phyloP scores from a whole-genome alignment of 169 alveolate genomes.

The Theileria orientalis region DNA sequence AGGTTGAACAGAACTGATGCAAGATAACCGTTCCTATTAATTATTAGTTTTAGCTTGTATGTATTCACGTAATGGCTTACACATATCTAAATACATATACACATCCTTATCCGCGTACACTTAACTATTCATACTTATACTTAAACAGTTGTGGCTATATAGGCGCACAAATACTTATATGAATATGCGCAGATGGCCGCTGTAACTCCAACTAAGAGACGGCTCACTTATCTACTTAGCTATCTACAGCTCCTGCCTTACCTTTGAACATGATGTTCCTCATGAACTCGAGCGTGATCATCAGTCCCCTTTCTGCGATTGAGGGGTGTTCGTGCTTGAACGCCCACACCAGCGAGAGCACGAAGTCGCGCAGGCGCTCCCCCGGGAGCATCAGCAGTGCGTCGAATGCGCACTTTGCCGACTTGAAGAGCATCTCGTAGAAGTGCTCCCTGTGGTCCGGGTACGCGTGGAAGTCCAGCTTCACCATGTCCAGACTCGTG shows the following conservation, averaged over 20 bases:
- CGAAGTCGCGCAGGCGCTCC: conserved; percentile 77
- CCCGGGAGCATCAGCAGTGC: conserved; percentile 77
- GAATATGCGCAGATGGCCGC: no score
- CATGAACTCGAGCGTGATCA: conserved; percentile 75
- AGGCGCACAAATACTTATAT: no score
- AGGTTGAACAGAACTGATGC: conserved; percentile 78
- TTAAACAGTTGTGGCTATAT: no score
- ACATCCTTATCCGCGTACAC: no score
- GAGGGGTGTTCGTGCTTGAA: conserved; percentile 88
- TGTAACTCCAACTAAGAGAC: no score
- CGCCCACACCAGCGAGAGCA: conserved; percentile 87
- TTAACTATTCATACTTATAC: no score
- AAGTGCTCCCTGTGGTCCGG: conserved; percentile 89
- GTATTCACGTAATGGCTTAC: background rate
- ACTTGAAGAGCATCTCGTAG: conserved; percentile 80
- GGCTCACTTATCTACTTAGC: conserved; percentile 58
- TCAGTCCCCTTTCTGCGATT: conserved; percentile 88
- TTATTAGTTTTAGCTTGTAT: conserved; percentile 9
- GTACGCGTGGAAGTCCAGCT: conserved; percentile 86
- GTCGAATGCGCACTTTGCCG: conserved; percentile 78
- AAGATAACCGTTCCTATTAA: conserved; percentile 22
- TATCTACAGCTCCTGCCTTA: conserved; percentile 35
- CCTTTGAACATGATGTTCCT: conserved; percentile 56
- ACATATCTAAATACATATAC: background rate
- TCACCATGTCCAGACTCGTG: conserved; percentile 86